Evolutionary conservation across 129 eudicot genomes (phyloP), one percentile per base, ranked within the genome.

Genomic region (Ambrosia trifida): DNA sequence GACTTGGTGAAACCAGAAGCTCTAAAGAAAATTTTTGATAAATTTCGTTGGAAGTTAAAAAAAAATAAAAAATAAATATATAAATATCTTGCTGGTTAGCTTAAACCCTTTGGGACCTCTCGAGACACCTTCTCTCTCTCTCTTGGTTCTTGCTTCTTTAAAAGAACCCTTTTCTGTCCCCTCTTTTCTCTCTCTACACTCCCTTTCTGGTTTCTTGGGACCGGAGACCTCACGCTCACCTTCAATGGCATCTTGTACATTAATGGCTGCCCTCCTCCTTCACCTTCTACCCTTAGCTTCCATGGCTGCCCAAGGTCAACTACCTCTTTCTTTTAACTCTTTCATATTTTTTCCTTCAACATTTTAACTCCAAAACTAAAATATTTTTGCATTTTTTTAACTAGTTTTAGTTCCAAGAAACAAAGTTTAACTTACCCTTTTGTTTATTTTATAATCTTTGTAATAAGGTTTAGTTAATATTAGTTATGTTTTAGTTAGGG

Each of bases 281-380:
- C 71, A 35, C 17, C 83, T 82, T 69, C 83, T 76, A 20, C 68
- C 75, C 53, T 31, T 73, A 11, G 83, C 80, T 70, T 64, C 68
- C 74, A 76, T 78, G 75, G 89, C 85, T 63, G 81, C 68, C 52
- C 82, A 83, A 73, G 88, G 93, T 87, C 31, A 59, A 67, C 70
- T 2, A 24, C 62, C 32, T 69, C 53, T 52, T 52, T 65, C 51
- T 50, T 50, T 45, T 30, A 19, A 59, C 20, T 46, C 54, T 59
- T 76, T 36, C 52, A 76, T 32, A 1, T 68, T 24, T 46, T 68
- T 53, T 58, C 3, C 3, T 44, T 31, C 19, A 14, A 41, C 72
- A 36, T 13, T 66, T 62, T 49, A 10, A 49, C 69, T 62, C 20
- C 14, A 57, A 56, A 72, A 73, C 18, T 19, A 7, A 33, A 1